Evolutionary conservation across 306 rosid genomes (phyloP).

Genomic region (Urtica urens): DNA sequence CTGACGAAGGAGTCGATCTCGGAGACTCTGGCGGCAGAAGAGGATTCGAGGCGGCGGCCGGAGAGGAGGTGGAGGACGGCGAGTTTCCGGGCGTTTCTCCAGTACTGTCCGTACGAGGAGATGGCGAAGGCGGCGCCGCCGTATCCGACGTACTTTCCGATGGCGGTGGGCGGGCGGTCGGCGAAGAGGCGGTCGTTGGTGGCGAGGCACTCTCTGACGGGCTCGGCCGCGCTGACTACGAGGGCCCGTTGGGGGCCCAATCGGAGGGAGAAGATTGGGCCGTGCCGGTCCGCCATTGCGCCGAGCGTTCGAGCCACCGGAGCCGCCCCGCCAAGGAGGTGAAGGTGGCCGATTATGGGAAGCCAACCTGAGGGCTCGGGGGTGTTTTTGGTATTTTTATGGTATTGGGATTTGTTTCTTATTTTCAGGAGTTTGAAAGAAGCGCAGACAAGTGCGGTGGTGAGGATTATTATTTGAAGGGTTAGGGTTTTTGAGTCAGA

Average conservation of each 20-base stretch:
- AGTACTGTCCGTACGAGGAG: constrained; percentile 49
- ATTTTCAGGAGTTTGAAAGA: background rate
- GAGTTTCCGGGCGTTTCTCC: constrained; percentile 50
- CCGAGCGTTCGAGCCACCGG: constrained; percentile 17
- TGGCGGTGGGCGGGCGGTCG: constrained; percentile 15
- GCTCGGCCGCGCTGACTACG: constrained; percentile 17
- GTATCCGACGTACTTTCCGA: constrained; percentile 14
- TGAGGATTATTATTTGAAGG: too few relatives aligned
- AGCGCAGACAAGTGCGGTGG: background rate
- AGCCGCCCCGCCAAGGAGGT: constrained; percentile 1
- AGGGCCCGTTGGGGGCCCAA: constrained; percentile 13
- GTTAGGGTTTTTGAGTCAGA: too few relatives aligned
- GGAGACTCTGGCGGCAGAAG: constrained; percentile 24
- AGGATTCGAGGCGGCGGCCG: constrained; percentile 18
- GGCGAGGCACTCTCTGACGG: constrained; percentile 15
- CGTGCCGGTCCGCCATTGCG: constrained; percentile 17
- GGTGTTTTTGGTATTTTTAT: background rate
- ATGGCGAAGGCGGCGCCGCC: constrained; percentile 27
- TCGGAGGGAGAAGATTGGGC: constrained; percentile 18
- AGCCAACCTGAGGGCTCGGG: constrained; percentile 19
- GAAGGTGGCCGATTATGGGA: constrained; percentile 28
- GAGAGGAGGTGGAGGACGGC: constrained; percentile 24
- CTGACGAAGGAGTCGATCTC: constrained; percentile 32
- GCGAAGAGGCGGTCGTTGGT: constrained; percentile 21
- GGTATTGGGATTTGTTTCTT: background rate